Base-by-base conservation (phyloP, 345 rosid genomes). In the Arabidopsis arenosa region DNA sequence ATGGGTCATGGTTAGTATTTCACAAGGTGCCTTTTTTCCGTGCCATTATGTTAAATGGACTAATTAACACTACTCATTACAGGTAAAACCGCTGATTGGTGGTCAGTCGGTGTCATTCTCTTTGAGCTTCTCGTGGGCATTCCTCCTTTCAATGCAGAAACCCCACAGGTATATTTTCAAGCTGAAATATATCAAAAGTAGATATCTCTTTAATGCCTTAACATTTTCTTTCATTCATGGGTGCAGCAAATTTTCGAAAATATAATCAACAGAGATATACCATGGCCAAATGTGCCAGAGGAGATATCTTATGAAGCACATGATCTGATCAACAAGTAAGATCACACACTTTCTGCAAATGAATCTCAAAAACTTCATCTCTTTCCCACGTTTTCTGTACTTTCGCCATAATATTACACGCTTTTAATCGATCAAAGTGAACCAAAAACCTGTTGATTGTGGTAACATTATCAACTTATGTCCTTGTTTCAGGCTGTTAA, bases 61-160 rank as follows among this genome's bases (percentile, higher is more conserved):
- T 49, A 48, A 61, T 43, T 36, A 47, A 67, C 58, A 40, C 47
- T 63, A 51, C 47, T 63, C 73, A 63, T 72, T 80, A 63, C 67
- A 95, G 98, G 94, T 78, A 87, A 85, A 81, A 90, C 98, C 58
- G 97, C 99, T 49, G 99, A 95, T 83, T 92, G 99, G 99, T 95
- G 99, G 99, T 95, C 99, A 44, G 94, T 92, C 23, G 99, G 99
- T 47, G 72, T 95, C 58, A 89, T 92, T 83, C 96, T 92, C 51
- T 95, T 85, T 81, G 98, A 95, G 86, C 43, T 95, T 83, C 90
- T 95, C 40, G 94, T 92, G 7, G 98, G 99, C 39, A 79, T 92
- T 45, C 98, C 99, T 44, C 98, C 98, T 62, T 95, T 95, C 83
- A 92, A 92, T 83, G 98, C 98, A 67, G 89, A 83, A 83, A 83